Conservation (phyloP, 148 eudicot genomes). For the Salicornia ramosissima region DNA sequence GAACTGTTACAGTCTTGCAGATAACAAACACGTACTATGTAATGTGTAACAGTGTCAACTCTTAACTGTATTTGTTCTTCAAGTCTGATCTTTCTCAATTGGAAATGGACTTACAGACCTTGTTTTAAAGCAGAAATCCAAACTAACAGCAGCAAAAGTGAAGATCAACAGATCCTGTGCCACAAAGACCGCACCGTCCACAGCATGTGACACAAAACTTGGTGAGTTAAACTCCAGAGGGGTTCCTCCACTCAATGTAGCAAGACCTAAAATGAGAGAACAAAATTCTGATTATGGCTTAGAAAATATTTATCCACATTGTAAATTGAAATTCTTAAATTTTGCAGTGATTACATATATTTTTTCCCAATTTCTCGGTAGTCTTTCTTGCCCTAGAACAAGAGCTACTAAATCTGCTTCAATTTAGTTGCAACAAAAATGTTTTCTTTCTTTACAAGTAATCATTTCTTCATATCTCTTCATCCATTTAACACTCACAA, state of each 20-base stretch:
- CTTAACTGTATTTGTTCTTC: conserved; percentile 13
- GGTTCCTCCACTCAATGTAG: conserved; percentile 58
- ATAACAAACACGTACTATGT: too few species aligned
- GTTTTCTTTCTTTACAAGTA: too few species aligned
- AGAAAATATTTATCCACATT: neutral
- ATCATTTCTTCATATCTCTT: too few species aligned
- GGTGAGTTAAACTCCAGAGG: conserved; percentile 50
- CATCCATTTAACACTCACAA: too few species aligned
- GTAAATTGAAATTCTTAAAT: neutral
- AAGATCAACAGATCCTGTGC: conserved; percentile 71
- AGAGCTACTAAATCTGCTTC: too few species aligned
- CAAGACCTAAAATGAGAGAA: conserved; percentile 57
- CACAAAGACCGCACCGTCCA: conserved; percentile 52
- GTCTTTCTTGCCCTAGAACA: too few species aligned
- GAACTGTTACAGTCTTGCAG: neutral
- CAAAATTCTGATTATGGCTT: neutral
- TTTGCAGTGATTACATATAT: neutral
- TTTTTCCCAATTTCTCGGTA: neutral
- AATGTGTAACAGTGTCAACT: neutral
- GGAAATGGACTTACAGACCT: conserved; percentile 79
- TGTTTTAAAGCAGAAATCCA: conserved; percentile 84
- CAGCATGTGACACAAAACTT: conserved; percentile 58
- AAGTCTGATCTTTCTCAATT: conserved; percentile 33
- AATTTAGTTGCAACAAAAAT: too few species aligned
- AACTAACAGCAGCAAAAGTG: conserved; percentile 70